Base-by-base conservation (phyloP, 2,329 filamentous ascomycete species). In the Apiospora malaysiana region DNA sequence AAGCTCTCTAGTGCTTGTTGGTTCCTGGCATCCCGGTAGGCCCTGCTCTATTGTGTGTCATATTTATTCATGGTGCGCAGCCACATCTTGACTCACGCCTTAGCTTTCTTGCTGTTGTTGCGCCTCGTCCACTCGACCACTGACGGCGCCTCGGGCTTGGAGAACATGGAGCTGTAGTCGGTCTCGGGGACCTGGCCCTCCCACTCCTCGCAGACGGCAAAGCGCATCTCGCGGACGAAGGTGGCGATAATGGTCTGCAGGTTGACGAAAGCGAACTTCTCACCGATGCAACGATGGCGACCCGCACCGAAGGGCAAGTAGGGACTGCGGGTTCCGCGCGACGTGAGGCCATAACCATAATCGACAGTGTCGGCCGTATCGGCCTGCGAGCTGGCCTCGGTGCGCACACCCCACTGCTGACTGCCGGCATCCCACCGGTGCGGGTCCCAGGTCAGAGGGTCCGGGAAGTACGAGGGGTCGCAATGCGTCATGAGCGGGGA, bases 221-320 rank as follows among this genome's bases (percentile, higher is more conserved):
- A 83, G 77, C 86, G 88, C 77, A 93, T 87, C 66, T 89, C 82
- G 14, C 90, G 83, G 12, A 93, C 86, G 72, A 93, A 79, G 0
- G 86, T 89, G 0, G 87, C 86, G 32, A 93, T 81, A 72, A 94
- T 93, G 10, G 89, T 89, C 21, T 86, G 85, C 56, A 94, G 78
- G 77, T 94, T 92, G 63, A 92, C 80, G 75, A 93, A 93, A 21
- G 92, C 91, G 79, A 93, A 94, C 78, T 93, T 91, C 82, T 94
- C 92, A 23, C 92, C 92, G 71, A 94, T 93, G 76, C 92, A 94
- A 25, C 92, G 84, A 79, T 94, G 92, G 63, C 92, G 84, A 0
- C 92, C 92, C 0, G 91, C 92, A 2, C 92, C 92, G 76, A 94
- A 94, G 0, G 92, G 92, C 2, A 93, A 82, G 77, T 93, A 92